These are phyloP conservation scores for Saitozyma podzolica DNA, from an alignment of 768 basidiomycete species.

Conservation along the genomic window DNA sequence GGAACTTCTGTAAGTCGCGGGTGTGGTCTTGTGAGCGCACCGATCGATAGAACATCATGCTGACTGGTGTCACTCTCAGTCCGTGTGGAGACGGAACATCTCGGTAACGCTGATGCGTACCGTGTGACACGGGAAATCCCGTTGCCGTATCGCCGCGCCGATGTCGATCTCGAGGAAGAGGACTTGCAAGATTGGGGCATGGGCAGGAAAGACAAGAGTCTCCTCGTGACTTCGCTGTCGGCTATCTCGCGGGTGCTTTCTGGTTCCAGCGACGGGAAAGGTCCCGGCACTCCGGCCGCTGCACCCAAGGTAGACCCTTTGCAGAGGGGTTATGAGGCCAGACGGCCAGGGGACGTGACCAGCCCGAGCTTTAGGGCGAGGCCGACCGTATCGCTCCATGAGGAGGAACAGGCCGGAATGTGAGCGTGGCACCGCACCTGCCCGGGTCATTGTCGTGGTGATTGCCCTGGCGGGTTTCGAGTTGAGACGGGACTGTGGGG, in stretches of 20 bases:
- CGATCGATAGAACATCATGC: not conserved
- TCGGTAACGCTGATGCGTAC: constrained; percentile 91
- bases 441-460: too few species aligned
- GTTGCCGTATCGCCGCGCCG: constrained; percentile 67
- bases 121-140: constrained; percentile 81
- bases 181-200: constrained; percentile 2
- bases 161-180: constrained; percentile 55
- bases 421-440: not conserved
- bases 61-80: constrained; percentile 53
- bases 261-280: too few species aligned
- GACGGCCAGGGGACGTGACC: constrained; percentile 34
- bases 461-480: too few species aligned
- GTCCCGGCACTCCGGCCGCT: too few species aligned
- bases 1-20: constrained; percentile 80
- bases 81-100: constrained; percentile 85
- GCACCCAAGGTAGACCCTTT: too few species aligned
- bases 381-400: too few species aligned
- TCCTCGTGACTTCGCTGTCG: too few species aligned
- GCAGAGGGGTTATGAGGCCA: constrained; percentile 42
- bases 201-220: too few species aligned
- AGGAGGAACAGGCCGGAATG: too few species aligned
- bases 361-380: too few species aligned
- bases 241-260: too few species aligned
- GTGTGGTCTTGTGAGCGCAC: not conserved
- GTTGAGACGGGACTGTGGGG: too few species aligned